Percentiles rank a stretch among this genome's conserved stretches.
Evolutionary conservation across 2,329 filamentous ascomycete species (phyloP).

Genomic region (Cordyceps pruinosa): DNA sequence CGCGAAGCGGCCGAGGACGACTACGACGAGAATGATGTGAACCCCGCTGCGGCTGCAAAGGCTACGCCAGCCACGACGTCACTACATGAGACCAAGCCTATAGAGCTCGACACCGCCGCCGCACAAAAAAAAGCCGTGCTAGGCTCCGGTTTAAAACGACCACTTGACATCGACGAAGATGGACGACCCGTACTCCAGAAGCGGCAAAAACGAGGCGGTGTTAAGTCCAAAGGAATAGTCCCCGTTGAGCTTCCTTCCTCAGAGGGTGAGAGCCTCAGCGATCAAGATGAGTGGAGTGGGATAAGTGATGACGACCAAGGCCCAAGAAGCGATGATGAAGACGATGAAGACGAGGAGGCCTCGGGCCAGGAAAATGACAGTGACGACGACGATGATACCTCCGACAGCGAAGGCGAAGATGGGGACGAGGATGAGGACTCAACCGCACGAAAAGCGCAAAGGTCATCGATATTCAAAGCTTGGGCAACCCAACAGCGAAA

Average conservation of each 20-base stretch:
- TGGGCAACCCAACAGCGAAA: slow-evolving; percentile 89
- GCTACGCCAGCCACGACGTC: slow-evolving; percentile 7
- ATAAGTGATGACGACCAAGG: slow-evolving; percentile 44
- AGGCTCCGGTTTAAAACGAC: slow-evolving; percentile 81
- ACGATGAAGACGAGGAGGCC: slow-evolving; percentile 22
- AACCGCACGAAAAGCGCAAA: slow-evolving; percentile 25
- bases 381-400: slow-evolving; percentile 25
- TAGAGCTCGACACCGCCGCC: slow-evolving; percentile 1
- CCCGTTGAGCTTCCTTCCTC: slow-evolving; percentile 33
- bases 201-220: slow-evolving; percentile 63
- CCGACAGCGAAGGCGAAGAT: slow-evolving; percentile 27
- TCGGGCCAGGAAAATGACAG: slow-evolving; percentile 22
- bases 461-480: slow-evolving; percentile 71
- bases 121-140: slow-evolving; percentile 23
- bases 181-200: slow-evolving; percentile 79
- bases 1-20: slow-evolving; percentile 23
- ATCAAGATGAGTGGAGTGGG: slow-evolving; percentile 53
- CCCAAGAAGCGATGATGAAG: slow-evolving; percentile 23
- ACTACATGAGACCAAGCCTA: slow-evolving; percentile 2
- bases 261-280: slow-evolving; percentile 22
- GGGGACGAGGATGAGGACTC: slow-evolving; percentile 25
- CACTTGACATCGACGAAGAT: slow-evolving; percentile 70
- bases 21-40: slow-evolving; percentile 22
- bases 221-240: slow-evolving; percentile 48
- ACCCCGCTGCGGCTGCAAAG: slow-evolving; percentile 7